Percentiles rank a stretch among this genome's conserved stretches.
Evolutionary conservation across 164 flowering plant species (phyloP).

Genomic region (Sextonia rubra): DNA sequence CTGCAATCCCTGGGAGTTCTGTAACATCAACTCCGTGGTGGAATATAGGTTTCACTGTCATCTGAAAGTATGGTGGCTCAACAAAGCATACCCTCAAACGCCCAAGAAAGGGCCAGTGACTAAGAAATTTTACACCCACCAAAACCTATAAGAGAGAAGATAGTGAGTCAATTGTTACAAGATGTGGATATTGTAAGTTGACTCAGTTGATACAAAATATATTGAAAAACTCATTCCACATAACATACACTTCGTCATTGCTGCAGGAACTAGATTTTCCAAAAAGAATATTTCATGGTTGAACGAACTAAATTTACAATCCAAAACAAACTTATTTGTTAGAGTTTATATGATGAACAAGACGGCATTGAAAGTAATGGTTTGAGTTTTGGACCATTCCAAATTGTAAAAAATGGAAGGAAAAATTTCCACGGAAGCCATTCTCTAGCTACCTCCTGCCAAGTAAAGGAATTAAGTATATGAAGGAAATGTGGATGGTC

Average conservation of each 20-base stretch:
- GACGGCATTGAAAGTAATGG: not conserved
- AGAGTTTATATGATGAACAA: not conserved
- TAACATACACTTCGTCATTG: not conserved
- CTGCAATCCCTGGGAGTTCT: conserved; percentile 93
- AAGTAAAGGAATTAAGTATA: not conserved
- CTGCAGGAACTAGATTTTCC: not conserved
- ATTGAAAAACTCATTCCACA: not conserved
- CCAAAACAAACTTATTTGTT: not conserved
- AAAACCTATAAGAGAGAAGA: conserved; percentile 43
- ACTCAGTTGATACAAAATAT: too few species aligned
- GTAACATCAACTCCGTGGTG: conserved; percentile 92
- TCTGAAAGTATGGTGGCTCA: conserved; percentile 95
- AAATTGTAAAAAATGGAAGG: not conserved
- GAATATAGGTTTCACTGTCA: conserved; percentile 89
- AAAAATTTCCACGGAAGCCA: not conserved
- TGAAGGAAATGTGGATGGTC: not conserved
- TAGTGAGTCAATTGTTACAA: not conserved
- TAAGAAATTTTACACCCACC: conserved; percentile 86
- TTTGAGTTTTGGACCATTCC: not conserved
- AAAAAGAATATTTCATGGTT: not conserved
- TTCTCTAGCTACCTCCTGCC: not conserved
- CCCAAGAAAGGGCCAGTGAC: conserved; percentile 75
- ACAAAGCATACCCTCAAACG: conserved; percentile 89
- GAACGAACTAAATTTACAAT: not conserved
- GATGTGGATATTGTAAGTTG: too few species aligned